A percentile compares a stretch with the other conserved stretches of the same genome.
Evolutionary conservation across 1,284 basidiomycete genomes (phyloP).

Genomic region (Microbotryum scabiosae): DNA sequence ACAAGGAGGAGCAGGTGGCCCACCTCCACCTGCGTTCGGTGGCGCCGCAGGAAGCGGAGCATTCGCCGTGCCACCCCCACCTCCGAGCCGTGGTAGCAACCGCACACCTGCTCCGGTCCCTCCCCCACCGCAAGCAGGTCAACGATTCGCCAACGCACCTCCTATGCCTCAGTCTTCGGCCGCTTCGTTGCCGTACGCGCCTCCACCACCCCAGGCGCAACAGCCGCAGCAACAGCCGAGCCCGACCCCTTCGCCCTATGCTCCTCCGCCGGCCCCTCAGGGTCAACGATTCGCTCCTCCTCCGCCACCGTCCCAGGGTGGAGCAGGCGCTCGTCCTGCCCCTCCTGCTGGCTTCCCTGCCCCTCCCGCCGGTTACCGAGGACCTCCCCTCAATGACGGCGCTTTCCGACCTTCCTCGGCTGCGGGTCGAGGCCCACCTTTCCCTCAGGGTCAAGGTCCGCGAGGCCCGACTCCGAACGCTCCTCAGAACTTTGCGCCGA

Average conservation of each 20-base stretch:
- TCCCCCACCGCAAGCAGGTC: slow-evolving; percentile 38
- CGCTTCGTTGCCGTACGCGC: slow-evolving; percentile 32
- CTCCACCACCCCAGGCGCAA: slow-evolving; percentile 16
- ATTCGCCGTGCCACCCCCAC: slow-evolving; percentile 36
- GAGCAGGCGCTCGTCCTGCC: too few species aligned
- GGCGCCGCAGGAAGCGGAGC: slow-evolving; percentile 27
- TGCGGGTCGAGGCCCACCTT: too few species aligned
- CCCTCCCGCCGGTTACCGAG: too few species aligned
- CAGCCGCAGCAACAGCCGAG: slow-evolving; percentile 3
- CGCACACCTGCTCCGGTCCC: slow-evolving; percentile 29
- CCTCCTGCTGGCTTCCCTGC: too few species aligned
- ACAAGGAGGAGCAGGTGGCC: slow-evolving; percentile 1
- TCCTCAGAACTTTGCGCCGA: not conserved
- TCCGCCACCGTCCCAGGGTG: not conserved
- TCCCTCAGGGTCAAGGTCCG: too few species aligned
- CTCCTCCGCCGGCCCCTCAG: not conserved
- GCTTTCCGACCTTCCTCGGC: too few species aligned
- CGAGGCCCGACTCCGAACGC: not conserved
- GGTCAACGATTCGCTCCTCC: too few species aligned
- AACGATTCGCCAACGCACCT: slow-evolving; percentile 3
- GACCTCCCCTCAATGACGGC: too few species aligned
- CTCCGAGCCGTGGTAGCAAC: slow-evolving; percentile 32
- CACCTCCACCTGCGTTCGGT: slow-evolving; percentile 25
- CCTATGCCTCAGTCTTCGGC: slow-evolving; percentile 27
- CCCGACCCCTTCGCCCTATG: not conserved